A percentile compares a stretch with the other conserved stretches of the same genome.
These are phyloP conservation scores for Phytophthora tubulina DNA, from an alignment of 352 stramenopile genomes.

Conservation along the genomic window DNA sequence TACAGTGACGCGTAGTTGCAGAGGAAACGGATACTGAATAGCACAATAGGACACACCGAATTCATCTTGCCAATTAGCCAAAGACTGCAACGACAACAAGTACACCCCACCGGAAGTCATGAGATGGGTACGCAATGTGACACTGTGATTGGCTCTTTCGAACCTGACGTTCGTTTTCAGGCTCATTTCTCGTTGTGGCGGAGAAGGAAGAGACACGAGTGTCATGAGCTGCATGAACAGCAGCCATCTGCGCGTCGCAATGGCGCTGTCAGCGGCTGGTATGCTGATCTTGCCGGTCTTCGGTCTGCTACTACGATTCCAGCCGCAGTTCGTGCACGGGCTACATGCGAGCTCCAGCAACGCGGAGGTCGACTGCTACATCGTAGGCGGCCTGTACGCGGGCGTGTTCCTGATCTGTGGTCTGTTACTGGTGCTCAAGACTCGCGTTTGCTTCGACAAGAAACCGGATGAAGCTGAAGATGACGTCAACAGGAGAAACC, in stretches of 20 bases:
- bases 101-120: not conserved
- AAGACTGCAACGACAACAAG: not conserved
- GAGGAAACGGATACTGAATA: conserved; percentile 13
- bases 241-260: conserved; percentile 43
- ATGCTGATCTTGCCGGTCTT: conserved; percentile 64
- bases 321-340: conserved; percentile 68
- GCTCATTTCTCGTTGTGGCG: conserved; percentile 18
- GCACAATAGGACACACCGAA: conserved; percentile 19
- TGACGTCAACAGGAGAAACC: conserved; percentile 28
- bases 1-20: not conserved
- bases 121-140: conserved; percentile 21
- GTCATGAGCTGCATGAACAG: conserved; percentile 39
- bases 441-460: conserved; percentile 16
- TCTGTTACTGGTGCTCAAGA: conserved; percentile 32
- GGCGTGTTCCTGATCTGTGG: conserved; percentile 50
- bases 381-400: conserved; percentile 61
- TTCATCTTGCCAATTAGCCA: conserved; percentile 2
- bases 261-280: conserved; percentile 63
- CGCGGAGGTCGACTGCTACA: conserved; percentile 74
- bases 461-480: conserved; percentile 6
- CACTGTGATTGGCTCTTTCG: conserved; percentile 28
- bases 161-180: conserved; percentile 21
- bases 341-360: conserved; percentile 49
- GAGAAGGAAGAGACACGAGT: conserved; percentile 28
- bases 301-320: conserved; percentile 62